A percentile compares a stretch with the other conserved stretches of the same genome.
Conservation (phyloP, 257 asterid genomes). For the Marsdenia floribunda region DNA sequence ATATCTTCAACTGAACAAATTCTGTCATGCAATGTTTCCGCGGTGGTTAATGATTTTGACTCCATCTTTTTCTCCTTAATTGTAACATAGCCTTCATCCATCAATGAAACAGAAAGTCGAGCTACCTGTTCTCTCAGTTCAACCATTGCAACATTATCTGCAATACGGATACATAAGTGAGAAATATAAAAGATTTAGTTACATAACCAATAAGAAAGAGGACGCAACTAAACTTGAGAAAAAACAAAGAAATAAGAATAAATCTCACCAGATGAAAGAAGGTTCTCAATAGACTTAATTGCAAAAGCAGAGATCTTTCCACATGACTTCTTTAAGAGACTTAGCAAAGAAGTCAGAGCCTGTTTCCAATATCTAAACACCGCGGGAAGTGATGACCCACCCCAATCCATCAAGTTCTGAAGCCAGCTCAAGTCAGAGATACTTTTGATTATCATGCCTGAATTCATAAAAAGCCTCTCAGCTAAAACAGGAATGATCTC, state of each 20-base stretch:
- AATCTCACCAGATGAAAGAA: conserved; percentile 64
- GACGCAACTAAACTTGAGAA: conserved; percentile 13
- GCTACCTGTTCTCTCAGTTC: conserved; percentile 57
- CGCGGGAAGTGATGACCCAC: conserved; percentile 73
- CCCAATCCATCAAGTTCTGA: conserved; percentile 87
- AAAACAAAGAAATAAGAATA: conserved; percentile 17
- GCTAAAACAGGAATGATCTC: conserved; percentile 75
- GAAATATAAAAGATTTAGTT: not conserved
- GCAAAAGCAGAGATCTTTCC: conserved; percentile 48
- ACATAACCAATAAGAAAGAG: conserved; percentile 1
- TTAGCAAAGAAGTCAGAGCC: conserved; percentile 58
- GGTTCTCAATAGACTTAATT: conserved; percentile 52
- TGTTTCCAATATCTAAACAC: conserved; percentile 92
- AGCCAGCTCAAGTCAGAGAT: conserved; percentile 51
- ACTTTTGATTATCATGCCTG: conserved; percentile 30
- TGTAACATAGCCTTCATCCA: conserved; percentile 33
- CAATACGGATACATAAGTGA: conserved; percentile 19
- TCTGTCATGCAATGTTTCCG: conserved; percentile 25
- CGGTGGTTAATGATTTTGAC: conserved; percentile 27
- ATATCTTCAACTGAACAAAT: conserved; percentile 28
- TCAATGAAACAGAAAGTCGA: conserved; percentile 59
- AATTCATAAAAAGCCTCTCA: conserved; percentile 43
- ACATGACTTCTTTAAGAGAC: conserved; percentile 55
- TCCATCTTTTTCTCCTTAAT: conserved; percentile 20
- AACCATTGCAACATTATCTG: conserved; percentile 62